These are phyloP conservation scores for Posidonia oceanica DNA, from an alignment of 116 monocot genomes.

Conservation along the genomic window DNA sequence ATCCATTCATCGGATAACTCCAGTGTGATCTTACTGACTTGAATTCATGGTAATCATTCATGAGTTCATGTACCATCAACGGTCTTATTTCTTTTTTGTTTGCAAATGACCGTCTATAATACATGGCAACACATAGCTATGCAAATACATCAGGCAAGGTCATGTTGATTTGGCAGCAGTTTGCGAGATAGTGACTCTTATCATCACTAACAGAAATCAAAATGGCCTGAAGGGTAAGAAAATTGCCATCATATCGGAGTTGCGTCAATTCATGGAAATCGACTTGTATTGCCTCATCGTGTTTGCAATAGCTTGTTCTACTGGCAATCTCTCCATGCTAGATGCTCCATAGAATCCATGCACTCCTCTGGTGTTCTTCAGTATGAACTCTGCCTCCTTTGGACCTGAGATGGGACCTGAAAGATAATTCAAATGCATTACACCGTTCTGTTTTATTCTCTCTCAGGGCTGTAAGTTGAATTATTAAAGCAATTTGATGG, in stretches of 20 bases:
- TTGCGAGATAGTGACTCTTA: no score
- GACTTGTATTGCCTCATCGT: constrained; percentile 74
- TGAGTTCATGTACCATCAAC: no score
- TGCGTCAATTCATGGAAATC: constrained; percentile 48
- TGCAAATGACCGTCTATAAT: no score
- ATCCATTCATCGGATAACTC: no score
- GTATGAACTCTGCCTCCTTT: constrained; percentile 70
- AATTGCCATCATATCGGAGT: neutral
- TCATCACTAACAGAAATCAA: no score
- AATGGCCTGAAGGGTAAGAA: no score
- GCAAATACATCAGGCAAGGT: no score
- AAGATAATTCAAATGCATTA: constrained; percentile 2
- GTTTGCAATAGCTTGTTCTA: constrained; percentile 77
- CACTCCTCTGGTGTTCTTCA: constrained; percentile 81
- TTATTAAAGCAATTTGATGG: neutral
- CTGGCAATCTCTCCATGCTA: constrained; percentile 84
- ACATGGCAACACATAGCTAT: no score
- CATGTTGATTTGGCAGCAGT: no score
- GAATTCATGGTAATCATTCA: no score
- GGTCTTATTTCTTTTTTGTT: no score
- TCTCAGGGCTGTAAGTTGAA: neutral
- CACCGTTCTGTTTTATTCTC: neutral
- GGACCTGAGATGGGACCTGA: constrained; percentile 93
- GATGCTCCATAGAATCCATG: constrained; percentile 98
- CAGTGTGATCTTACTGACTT: no score